Evolutionary conservation across 805 yeast genomes (phyloP).

Genomic region (Kazachstania viticola): DNA sequence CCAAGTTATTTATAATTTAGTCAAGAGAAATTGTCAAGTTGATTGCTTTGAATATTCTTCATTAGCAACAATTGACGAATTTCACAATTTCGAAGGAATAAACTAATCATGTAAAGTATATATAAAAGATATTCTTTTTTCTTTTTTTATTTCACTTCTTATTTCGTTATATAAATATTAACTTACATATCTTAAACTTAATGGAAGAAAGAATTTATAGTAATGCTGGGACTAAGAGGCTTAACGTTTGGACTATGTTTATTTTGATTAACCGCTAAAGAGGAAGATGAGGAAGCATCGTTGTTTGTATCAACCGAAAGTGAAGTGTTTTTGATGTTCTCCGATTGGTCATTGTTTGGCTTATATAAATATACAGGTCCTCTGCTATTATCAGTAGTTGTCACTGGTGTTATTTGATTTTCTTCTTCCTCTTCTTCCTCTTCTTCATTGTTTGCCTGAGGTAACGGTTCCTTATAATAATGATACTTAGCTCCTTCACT

Average conservation of each 20-base stretch:
- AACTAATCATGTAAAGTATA: too few relatives aligned
- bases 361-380: too few relatives aligned
- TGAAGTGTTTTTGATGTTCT: too few relatives aligned
- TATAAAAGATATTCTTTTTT: neutral
- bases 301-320: too few relatives aligned
- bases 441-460: constrained; percentile 5
- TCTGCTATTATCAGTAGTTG: too few relatives aligned
- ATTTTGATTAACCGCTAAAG: too few relatives aligned
- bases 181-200: too few relatives aligned
- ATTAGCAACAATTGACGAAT: constrained; percentile 16
- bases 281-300: too few relatives aligned
- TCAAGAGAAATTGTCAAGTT: constrained; percentile 19
- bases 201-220: neutral
- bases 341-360: too few relatives aligned
- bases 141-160: neutral
- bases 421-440: neutral
- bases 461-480: constrained; percentile 24
- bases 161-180: neutral
- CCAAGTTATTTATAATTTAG: constrained; percentile 19
- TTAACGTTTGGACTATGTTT: too few relatives aligned
- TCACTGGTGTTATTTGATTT: too few relatives aligned
- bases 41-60: constrained; percentile 18
- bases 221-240: constrained; percentile 14
- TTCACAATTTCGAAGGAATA: constrained; percentile 7
- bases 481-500: constrained; percentile 15